Percentiles rank a stretch among this genome's conserved stretches.
These are phyloP conservation scores for Mycena olivaceomarginata DNA, from an alignment of 768 basidiomycete species.

Conservation along the genomic window DNA sequence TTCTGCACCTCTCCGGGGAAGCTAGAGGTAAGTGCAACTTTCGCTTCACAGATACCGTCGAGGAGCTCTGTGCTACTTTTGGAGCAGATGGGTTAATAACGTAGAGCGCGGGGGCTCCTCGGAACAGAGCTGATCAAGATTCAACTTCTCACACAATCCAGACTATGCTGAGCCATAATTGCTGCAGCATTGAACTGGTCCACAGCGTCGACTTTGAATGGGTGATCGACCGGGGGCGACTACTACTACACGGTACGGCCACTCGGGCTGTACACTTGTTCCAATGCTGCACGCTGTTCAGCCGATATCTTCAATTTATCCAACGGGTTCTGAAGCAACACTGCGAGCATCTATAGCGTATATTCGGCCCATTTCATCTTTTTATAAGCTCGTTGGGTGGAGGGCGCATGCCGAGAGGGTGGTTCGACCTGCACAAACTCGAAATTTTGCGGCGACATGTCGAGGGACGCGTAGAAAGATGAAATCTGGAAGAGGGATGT, in stretches of 20 bases:
- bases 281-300: not conserved
- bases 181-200: slow-evolving; percentile 8
- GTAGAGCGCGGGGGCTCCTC: no score
- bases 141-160: not conserved
- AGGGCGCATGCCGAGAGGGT: not conserved
- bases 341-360: not conserved
- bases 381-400: not conserved
- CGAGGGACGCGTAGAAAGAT: not conserved
- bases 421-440: not conserved
- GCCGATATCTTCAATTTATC: not conserved
- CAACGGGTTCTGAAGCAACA: slow-evolving; percentile 1
- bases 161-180: slow-evolving; percentile 8
- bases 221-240: not conserved
- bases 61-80: no score
- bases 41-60: no score
- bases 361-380: not conserved
- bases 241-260: not conserved
- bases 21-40: no score
- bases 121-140: no score
- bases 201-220: not conserved
- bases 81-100: no score
- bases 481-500: no score
- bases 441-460: not conserved
- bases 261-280: not conserved
- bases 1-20: no score